Percentiles rank a stretch among this genome's conserved stretches.
phyloP scores from a whole-genome alignment of 495 filamentous ascomycete genomes.

The Amphirosellinia nigrospora region DNA sequence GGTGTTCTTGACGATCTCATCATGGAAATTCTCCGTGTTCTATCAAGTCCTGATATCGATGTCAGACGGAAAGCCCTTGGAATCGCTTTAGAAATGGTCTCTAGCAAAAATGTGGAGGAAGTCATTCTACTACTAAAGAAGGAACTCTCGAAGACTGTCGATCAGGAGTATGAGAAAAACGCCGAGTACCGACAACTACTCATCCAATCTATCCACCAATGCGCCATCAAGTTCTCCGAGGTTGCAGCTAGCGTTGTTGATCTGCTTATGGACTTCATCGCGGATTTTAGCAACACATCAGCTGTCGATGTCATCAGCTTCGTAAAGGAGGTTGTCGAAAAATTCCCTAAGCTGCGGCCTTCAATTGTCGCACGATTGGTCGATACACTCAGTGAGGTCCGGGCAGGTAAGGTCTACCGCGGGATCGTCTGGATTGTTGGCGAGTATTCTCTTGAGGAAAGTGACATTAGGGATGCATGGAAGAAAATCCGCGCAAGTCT shows the following conservation, averaged over 20 bases:
- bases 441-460: conserved; percentile 93
- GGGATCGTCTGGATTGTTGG: conserved; percentile 98
- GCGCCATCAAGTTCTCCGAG: conserved; percentile 98
- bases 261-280: conserved; percentile 99
- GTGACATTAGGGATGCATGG: conserved; percentile 96
- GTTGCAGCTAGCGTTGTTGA: conserved; percentile 96
- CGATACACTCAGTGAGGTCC: conserved; percentile 88
- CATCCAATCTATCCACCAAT: conserved; percentile 96
- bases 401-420: conserved; percentile 96
- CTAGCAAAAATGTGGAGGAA: conserved; percentile 98
- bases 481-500: conserved; percentile 92
- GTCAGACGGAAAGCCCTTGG: conserved; percentile 90
- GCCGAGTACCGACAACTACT: conserved; percentile 94
- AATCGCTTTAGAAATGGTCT: conserved; percentile 96
- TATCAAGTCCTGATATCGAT: conserved; percentile 95
- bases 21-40: conserved; percentile 98
- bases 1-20: conserved; percentile 92
- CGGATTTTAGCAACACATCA: conserved; percentile 95
- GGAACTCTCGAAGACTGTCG: conserved; percentile 94
- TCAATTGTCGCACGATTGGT: conserved; percentile 90
- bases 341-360: conserved; percentile 87
- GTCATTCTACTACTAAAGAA: conserved; percentile 96
- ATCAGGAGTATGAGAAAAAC: conserved; percentile 99
- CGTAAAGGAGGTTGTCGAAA: conserved; percentile 98
- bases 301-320: conserved; percentile 98